These are phyloP conservation scores for Alnus glutinosa DNA, from an alignment of 306 rosid species.

Conservation along the genomic window DNA sequence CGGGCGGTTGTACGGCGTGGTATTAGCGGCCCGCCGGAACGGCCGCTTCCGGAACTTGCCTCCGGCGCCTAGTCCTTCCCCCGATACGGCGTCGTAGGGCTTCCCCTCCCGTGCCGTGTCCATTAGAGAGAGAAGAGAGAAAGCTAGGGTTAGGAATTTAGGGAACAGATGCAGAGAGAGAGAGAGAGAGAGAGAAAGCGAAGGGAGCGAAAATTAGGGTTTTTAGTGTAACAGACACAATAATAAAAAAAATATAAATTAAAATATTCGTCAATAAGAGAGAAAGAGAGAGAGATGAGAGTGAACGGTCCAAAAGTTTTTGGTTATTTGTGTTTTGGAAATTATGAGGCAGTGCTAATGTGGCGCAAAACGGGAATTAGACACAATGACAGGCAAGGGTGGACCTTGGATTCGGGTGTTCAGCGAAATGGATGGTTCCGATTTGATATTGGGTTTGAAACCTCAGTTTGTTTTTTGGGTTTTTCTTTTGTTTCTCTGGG, in stretches of 20 bases:
- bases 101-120: constrained; percentile 69
- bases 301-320: too few relatives aligned
- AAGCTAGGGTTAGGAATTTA: constrained; percentile 31
- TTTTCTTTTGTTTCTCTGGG: too few relatives aligned
- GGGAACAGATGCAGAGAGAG: neutral
- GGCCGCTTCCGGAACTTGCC: constrained; percentile 85
- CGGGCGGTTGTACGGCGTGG: constrained; percentile 93
- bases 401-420: too few relatives aligned
- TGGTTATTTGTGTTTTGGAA: too few relatives aligned
- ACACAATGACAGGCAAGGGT: too few relatives aligned
- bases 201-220: constrained; percentile 47
- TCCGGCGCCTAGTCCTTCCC: constrained; percentile 55
- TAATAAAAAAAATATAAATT: neutral
- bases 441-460: too few relatives aligned
- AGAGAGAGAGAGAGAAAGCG: constrained; percentile 24
- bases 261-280: neutral
- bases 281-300: neutral
- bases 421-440: too few relatives aligned
- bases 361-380: too few relatives aligned
- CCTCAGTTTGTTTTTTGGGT: too few relatives aligned
- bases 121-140: constrained; percentile 47
- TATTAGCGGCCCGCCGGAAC: constrained; percentile 42
- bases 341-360: too few relatives aligned
- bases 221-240: constrained; percentile 27
- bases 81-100: constrained; percentile 40